These are phyloP conservation scores for Monosporozyma aerobia DNA, from an alignment of 805 yeast species.

Conservation along the genomic window DNA sequence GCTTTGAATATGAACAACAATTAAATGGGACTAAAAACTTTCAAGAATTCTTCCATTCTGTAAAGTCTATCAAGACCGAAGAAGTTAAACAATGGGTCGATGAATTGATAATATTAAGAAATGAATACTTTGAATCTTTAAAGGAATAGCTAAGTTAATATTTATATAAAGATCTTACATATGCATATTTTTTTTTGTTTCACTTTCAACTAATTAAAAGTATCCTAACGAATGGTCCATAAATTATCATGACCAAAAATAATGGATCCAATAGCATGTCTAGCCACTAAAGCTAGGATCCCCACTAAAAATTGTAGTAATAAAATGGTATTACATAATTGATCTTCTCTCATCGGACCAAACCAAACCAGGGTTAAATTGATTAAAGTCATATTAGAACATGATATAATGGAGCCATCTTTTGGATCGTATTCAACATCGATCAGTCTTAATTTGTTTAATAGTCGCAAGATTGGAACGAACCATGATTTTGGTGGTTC, in stretches of 20 bases:
- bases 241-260: constrained; percentile 85
- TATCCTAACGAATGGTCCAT: constrained; percentile 22
- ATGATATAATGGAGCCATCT: constrained; percentile 28
- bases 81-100: constrained; percentile 67
- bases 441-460: constrained; percentile 42
- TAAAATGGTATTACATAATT: constrained; percentile 52
- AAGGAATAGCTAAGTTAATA: background rate
- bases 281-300: constrained; percentile 48
- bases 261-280: constrained; percentile 82
- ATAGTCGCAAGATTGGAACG: constrained; percentile 30
- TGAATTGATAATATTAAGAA: constrained; percentile 42
- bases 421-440: constrained; percentile 34
- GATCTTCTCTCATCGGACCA: constrained; percentile 86
- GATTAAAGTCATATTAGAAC: constrained; percentile 81
- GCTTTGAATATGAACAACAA: constrained; percentile 73
- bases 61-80: constrained; percentile 52
- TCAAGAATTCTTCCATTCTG: constrained; percentile 59
- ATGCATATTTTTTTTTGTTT: background rate
- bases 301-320: constrained; percentile 60
- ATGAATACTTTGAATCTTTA: constrained; percentile 10
- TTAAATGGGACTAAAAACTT: constrained; percentile 50
- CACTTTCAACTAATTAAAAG: background rate
- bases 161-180: background rate
- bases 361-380: constrained; percentile 74
- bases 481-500: constrained; percentile 30